Base-by-base conservation (phyloP, 169 alveolate species). In the Plasmodium sp. region DNA sequence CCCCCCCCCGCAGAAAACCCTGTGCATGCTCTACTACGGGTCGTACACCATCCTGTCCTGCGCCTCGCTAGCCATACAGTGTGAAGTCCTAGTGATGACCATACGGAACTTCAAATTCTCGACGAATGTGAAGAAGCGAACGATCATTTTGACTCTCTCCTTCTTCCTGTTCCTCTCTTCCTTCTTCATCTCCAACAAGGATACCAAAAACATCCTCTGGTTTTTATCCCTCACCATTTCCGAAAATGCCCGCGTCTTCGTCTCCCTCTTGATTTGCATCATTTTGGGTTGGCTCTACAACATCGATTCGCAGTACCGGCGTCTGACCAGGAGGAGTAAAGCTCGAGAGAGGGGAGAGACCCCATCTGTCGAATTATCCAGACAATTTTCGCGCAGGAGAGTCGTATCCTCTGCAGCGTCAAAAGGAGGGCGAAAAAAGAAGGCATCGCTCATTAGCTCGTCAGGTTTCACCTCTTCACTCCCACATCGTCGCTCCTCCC, bases 171-270 rank as follows among this genome's bases (percentile, higher is more conserved):
- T 96, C 86, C 33, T 91, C 12, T 41, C 85, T 12, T 94, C 97
- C 36, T 62, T 95, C 77, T 72, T 92, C 48, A 84, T 96, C 31
- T 83, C 96, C 5, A 92, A 80, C 22, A 75, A 90, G 31, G 67
- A 67, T 41, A 91, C 97, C 14, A 96, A 95, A 92, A 62, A 84
- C 43, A 84, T 96, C 54, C 94, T 96, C 18, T 96, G 97, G 97
- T 96, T 96, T 75, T 62, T 96, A 14, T 96, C 95, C 36, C 93
- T 95, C 12, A 96, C 97, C 2, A 93, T 96, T 39, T 96, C 97
- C n/a, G 97, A 96, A 73, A 83, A 95, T 48, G 97, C 97, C 3
- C 56, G 97, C 5, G 94, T 94, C 18, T 93, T 95, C 83, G 96
- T 95, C 62, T 95, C 96, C 16, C 93, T 96, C 39, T 62, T 73